Evolutionary conservation across 345 rosid genomes (phyloP).

Genomic region (Firmiana major): DNA sequence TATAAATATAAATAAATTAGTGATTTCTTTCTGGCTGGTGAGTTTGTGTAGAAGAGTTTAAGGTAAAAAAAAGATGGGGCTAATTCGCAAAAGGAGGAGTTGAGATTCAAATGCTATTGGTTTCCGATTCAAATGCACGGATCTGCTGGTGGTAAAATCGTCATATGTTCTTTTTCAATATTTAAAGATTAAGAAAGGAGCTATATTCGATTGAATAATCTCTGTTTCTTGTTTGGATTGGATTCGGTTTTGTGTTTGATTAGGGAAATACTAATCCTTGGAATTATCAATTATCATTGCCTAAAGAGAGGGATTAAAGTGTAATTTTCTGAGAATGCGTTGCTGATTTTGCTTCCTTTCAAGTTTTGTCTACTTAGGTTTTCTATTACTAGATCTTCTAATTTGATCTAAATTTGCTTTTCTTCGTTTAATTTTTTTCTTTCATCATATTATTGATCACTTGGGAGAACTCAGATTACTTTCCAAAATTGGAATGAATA

Average conservation of each 20-base stretch:
- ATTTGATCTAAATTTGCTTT: conserved; percentile 5
- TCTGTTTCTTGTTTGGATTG: conserved; percentile 2
- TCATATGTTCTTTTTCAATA: background rate
- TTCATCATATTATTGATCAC: conserved; percentile 11
- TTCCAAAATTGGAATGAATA: conserved; percentile 11
- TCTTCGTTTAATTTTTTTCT: background rate
- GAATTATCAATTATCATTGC: background rate
- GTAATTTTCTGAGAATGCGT: background rate
- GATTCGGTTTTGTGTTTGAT: background rate
- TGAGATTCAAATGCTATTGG: conserved; percentile 34
- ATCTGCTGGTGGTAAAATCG: conserved; percentile 31
- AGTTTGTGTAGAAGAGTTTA: background rate
- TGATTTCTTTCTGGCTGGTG: background rate
- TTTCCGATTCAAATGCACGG: conserved; percentile 30
- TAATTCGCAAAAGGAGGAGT: conserved; percentile 3
- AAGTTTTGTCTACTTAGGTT: background rate
- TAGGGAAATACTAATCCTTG: background rate
- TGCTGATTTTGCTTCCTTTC: background rate
- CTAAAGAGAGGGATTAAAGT: background rate
- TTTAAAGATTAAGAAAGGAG: background rate
- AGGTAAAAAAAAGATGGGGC: conserved; percentile 6
- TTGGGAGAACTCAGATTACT: conserved; percentile 27
- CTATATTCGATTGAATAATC: background rate
- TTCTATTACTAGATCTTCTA: background rate
- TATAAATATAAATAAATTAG: background rate